These are phyloP conservation scores for Apostasia shenzhenica DNA, from an alignment of 106 monocot species.

Conservation along the genomic window DNA sequence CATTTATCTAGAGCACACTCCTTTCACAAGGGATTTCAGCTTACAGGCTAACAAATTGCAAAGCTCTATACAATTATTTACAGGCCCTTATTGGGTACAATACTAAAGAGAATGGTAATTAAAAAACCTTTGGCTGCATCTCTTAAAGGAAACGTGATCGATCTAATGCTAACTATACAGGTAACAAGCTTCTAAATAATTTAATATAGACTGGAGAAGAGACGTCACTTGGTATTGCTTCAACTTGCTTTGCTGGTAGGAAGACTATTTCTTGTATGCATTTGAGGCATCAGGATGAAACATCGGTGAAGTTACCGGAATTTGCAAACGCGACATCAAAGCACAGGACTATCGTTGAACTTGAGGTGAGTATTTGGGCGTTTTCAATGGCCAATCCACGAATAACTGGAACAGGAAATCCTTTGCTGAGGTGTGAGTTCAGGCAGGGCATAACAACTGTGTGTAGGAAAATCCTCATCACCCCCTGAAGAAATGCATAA, in stretches of 20 bases:
- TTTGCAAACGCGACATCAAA: conserved; percentile 39
- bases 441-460: conserved; percentile 59
- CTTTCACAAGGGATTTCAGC: too few species aligned
- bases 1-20: too few species aligned
- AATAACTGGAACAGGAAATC: conserved; percentile 59
- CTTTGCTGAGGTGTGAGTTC: conserved; percentile 46
- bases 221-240: neutral
- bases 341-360: conserved; percentile 45
- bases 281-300: neutral
- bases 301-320: neutral
- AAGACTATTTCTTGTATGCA: neutral
- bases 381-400: conserved; percentile 62
- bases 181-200: neutral
- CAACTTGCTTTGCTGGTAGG: neutral
- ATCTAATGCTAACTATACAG: neutral
- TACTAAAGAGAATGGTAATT: too few species aligned
- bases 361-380: conserved; percentile 32
- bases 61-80: too few species aligned
- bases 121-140: too few species aligned
- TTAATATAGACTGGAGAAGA: neutral
- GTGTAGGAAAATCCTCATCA: conserved; percentile 65
- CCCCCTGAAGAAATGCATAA: conserved; percentile 34
- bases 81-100: too few species aligned
- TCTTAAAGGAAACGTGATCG: too few species aligned
- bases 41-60: too few species aligned